Evolutionary conservation across 1,284 basidiomycete genomes (phyloP), one percentile per base, ranked within the genome.

Genomic region (Bondarzewia mesenterica): DNA sequence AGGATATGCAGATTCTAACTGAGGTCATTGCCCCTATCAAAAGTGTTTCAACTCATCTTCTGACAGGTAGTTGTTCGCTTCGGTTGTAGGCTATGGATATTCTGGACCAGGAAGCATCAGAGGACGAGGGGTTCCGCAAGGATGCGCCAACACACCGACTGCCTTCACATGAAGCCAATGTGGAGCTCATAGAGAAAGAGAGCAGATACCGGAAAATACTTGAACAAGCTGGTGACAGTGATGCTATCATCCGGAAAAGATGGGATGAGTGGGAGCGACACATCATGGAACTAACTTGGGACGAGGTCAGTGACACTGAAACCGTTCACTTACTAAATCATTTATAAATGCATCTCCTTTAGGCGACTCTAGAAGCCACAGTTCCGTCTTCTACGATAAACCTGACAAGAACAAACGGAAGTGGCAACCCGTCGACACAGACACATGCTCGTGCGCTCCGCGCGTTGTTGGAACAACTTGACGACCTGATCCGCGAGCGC

Each of bases 251-350:
- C 0, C 69, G 83, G 26, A 66, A 74, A 49, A 93, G 93, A 63
- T 96, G 89, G 87, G 82, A 85, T 42, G 81, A 93, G 57, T 94
- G 90, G 90, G 82, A 85, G 56, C 70, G 73, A n/a, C 75, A 74
- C 46, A 85, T 94, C 45, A 66, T 66, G 16, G 76, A 87, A 50
- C 71, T 96, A 48, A 84, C 77, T 15, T 79, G 75, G 64, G 81
- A 84, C 48, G 83, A 91, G 72, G 89, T 88, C 57, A 50, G 64
- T 56, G 12, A 26, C 8, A 14, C 32, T 14, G 42, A 40, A 14
- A 36, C 18, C 7, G n/a, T n/a, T n/a, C n/a, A n/a, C n/a, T n/a
- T n/a, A 16, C 18, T 16, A 27, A 42, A 22, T 15, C 16, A 43
- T n/a, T n/a, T n/a, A n/a, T n/a, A n/a, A n/a, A n/a, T n/a, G n/a